A percentile compares a stretch with the other conserved stretches of the same genome.
Conservation (phyloP, 2,329 filamentous ascomycete genomes). For the Penicillium sp. region DNA sequence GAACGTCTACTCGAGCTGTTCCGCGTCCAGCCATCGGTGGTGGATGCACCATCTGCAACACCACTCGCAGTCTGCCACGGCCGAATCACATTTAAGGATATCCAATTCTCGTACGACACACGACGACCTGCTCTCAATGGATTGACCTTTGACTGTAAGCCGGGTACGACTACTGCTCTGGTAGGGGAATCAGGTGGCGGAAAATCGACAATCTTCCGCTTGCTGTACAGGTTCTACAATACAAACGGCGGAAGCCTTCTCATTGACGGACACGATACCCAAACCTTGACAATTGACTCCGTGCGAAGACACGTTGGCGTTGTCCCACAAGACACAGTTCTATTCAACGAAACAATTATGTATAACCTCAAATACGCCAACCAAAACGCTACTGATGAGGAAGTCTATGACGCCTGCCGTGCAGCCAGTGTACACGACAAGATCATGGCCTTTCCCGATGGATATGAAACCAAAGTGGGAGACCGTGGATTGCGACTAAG, state of each 20-base stretch:
- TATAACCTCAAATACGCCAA: slow-evolving; percentile 81
- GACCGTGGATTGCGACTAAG: slow-evolving; percentile 61
- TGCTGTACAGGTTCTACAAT: slow-evolving; percentile 41
- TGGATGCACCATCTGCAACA: slow-evolving; percentile 52
- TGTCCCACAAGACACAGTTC: slow-evolving; percentile 80
- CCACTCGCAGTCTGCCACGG: slow-evolving; percentile 54
- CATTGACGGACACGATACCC: slow-evolving; percentile 73
- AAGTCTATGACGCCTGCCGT: slow-evolving; percentile 34
- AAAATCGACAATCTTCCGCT: slow-evolving; percentile 47
- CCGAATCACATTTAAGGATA: slow-evolving; percentile 54
- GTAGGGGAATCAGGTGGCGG: slow-evolving; percentile 87
- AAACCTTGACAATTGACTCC: slow-evolving; percentile 77
- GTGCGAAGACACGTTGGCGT: slow-evolving; percentile 78
- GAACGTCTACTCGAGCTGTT: slow-evolving; percentile 57
- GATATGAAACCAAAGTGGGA: slow-evolving; percentile 80
- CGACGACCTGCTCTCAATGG: slow-evolving; percentile 53
- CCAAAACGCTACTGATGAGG: slow-evolving; percentile 54
- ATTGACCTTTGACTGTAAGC: slow-evolving; percentile 51
- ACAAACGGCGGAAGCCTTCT: slow-evolving; percentile 51
- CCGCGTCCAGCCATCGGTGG: slow-evolving; percentile 53
- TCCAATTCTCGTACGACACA: slow-evolving; percentile 60
- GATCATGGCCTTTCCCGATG: slow-evolving; percentile 79
- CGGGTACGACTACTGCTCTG: slow-evolving; percentile 55
- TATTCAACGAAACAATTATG: slow-evolving; percentile 82
- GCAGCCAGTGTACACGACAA: slow-evolving; percentile 87